Conservation (phyloP, 2,329 filamentous ascomycete species). For the Decorospora gaudefroyi region DNA sequence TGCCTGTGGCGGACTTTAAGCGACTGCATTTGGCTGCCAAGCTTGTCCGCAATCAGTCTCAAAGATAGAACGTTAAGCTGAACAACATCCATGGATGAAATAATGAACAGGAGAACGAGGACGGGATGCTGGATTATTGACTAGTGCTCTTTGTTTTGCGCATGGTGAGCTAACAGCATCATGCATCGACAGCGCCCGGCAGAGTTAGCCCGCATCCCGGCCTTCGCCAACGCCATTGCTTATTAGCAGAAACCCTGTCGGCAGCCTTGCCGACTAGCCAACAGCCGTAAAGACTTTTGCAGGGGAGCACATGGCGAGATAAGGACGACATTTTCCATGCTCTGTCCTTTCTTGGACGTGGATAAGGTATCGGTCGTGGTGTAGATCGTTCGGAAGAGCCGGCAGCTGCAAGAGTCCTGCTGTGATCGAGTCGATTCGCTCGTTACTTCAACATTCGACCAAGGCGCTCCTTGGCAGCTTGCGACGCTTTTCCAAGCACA, state of each 20-base stretch:
- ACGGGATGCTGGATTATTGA: too few species aligned
- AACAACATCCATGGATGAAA: not conserved
- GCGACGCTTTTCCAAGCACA: conserved; percentile 19
- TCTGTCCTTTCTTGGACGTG: conserved; percentile 2
- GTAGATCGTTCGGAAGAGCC: conserved; percentile 12
- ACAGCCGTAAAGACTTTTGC: conserved; percentile 1
- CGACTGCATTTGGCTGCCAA: not conserved
- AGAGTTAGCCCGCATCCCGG: not conserved
- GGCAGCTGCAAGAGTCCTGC: conserved; percentile 7
- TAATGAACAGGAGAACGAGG: too few species aligned
- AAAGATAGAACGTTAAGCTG: not conserved
- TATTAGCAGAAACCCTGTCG: conserved; percentile 8
- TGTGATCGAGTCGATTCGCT: conserved; percentile 19
- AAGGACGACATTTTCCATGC: not conserved
- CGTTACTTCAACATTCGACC: conserved; percentile 16
- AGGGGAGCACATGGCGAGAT: not conserved
- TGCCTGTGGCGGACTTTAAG: too few species aligned
- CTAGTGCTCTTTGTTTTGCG: not conserved
- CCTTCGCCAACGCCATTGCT: conserved; percentile 3
- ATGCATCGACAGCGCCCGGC: not conserved
- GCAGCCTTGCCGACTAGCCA: conserved; percentile 7
- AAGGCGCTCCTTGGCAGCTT: conserved; percentile 30
- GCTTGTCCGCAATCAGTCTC: not conserved
- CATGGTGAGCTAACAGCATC: too few species aligned
- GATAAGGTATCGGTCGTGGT: not conserved